These are phyloP conservation scores for Echinosophora koreensis DNA, from an alignment of 306 rosid species.

Conservation along the genomic window DNA sequence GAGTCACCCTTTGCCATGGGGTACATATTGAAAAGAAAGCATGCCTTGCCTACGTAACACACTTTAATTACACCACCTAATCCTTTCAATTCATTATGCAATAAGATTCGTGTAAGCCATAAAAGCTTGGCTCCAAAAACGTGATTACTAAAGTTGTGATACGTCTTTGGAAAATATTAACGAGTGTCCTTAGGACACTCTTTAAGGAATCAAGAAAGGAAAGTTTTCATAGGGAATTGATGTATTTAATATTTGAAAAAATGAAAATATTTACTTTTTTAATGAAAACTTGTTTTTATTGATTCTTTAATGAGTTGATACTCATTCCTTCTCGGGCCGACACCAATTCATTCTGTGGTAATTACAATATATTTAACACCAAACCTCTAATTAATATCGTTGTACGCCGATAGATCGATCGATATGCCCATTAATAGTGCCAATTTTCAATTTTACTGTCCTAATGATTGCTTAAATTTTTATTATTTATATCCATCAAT, in stretches of 20 bases:
- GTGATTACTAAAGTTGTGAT: conserved; percentile 67
- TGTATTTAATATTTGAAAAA: too few relatives aligned
- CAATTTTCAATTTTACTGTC: conserved; percentile 17
- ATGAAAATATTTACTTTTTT: too few relatives aligned
- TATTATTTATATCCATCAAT: conserved; percentile 6
- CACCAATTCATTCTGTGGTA: conserved; percentile 46
- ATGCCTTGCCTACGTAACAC: conserved; percentile 74
- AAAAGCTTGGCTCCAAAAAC: conserved; percentile 52
- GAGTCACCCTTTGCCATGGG: conserved; percentile 50
- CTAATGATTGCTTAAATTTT: not conserved
- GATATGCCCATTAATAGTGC: not conserved
- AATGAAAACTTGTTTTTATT: too few relatives aligned
- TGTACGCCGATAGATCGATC: too few relatives aligned
- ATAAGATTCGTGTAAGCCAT: conserved; percentile 55
- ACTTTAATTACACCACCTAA: conserved; percentile 57
- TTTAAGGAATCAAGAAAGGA: too few relatives aligned
- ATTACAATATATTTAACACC: conserved; percentile 27
- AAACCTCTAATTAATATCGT: not conserved
- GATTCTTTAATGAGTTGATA: too few relatives aligned
- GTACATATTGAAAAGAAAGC: conserved; percentile 59
- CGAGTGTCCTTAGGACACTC: too few relatives aligned
- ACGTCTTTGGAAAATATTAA: conserved; percentile 59
- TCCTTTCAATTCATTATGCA: conserved; percentile 50
- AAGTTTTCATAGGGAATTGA: too few relatives aligned
- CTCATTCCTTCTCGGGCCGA: conserved; percentile 54